A percentile compares a stretch with the other conserved stretches of the same genome.
Evolutionary conservation across 2,329 filamentous ascomycete genomes (phyloP).

Genomic region (Reticulascus tulasneorum): DNA sequence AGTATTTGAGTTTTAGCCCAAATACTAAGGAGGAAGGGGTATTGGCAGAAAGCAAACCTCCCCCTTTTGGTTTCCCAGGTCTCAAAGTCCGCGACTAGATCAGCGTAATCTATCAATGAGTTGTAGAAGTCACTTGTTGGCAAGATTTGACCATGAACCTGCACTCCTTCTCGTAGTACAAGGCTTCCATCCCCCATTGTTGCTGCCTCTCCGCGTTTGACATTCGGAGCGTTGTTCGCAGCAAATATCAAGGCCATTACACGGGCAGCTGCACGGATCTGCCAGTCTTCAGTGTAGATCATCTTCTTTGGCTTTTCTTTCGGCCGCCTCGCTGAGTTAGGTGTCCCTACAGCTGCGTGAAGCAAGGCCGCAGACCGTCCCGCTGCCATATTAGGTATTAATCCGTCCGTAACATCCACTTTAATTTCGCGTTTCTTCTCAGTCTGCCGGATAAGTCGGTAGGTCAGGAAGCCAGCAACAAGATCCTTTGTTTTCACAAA

Average conservation of each 20-base stretch:
- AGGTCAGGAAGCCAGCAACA: constrained; percentile 73
- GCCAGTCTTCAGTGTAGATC: constrained; percentile 81
- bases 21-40: constrained; percentile 86
- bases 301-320: constrained; percentile 53
- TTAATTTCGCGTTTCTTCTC: constrained; percentile 59
- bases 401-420: constrained; percentile 58
- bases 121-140: constrained; percentile 86
- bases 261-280: constrained; percentile 74
- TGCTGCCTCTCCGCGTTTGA: constrained; percentile 27
- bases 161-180: constrained; percentile 36
- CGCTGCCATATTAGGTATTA: constrained; percentile 70
- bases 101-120: constrained; percentile 78
- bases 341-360: constrained; percentile 68
- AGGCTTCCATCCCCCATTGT: constrained; percentile 8
- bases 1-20: constrained; percentile 89
- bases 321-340: constrained; percentile 46
- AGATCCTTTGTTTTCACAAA: constrained; percentile 75
- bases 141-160: constrained; percentile 61
- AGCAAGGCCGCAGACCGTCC: constrained; percentile 66
- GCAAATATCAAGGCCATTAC: constrained; percentile 78
- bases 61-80: constrained; percentile 72
- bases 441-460: constrained; percentile 69
- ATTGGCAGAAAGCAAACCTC: constrained; percentile 86
- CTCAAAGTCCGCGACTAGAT: constrained; percentile 82
- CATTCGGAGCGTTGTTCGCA: constrained; percentile 62